These are phyloP conservation scores for Penicillium subrubescens DNA, from an alignment of 495 filamentous ascomycete genomes.

Conservation along the genomic window DNA sequence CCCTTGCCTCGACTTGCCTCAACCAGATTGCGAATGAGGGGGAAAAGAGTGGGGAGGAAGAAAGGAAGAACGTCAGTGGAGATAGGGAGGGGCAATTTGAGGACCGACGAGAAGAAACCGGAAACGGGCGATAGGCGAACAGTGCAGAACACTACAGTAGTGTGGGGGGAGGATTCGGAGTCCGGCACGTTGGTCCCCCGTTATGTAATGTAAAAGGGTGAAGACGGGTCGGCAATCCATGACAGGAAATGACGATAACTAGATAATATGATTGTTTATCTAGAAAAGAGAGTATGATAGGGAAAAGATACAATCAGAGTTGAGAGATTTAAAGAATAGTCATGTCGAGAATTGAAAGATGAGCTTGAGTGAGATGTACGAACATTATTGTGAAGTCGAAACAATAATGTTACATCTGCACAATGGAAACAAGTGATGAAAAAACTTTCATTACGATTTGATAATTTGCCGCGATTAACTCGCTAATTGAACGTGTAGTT, in stretches of 20 bases:
- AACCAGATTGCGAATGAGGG: neutral
- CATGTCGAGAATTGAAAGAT: too few species aligned
- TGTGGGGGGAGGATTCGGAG: neutral
- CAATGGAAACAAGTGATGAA: too few species aligned
- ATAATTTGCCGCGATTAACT: neutral
- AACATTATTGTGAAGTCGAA: too few species aligned
- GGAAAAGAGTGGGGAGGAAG: neutral
- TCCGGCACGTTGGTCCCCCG: neutral
- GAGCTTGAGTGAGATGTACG: too few species aligned
- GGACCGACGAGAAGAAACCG: conserved; percentile 1
- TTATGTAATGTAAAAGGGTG: conserved; percentile 4
- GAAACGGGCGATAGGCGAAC: too few species aligned
- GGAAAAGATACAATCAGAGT: neutral
- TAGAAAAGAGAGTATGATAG: neutral
- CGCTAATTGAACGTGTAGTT: neutral
- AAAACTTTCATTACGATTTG: neutral
- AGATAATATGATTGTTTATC: neutral
- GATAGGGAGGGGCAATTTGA: too few species aligned
- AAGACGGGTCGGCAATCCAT: neutral
- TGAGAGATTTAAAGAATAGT: too few species aligned
- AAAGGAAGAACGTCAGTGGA: neutral
- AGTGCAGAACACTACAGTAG: too few species aligned
- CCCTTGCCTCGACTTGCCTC: neutral
- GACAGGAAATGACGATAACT: neutral
- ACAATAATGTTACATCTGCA: too few species aligned